These are phyloP conservation scores for Silene latifolia DNA, from an alignment of 148 eudicot species.

Conservation along the genomic window DNA sequence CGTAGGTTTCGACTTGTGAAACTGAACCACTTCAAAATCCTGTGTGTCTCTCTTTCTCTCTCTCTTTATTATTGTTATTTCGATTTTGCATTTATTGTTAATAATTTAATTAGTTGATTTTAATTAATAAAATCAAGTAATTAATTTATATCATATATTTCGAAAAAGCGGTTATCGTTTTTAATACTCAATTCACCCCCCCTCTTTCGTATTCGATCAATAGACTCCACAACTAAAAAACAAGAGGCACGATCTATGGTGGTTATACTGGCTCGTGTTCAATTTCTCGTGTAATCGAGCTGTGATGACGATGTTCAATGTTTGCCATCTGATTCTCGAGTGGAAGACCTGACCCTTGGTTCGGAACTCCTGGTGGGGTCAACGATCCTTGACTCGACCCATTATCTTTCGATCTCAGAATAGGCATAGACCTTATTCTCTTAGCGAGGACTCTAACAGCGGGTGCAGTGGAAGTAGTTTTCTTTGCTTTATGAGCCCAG, in stretches of 20 bases:
- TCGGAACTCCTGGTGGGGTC: background rate
- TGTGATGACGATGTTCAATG: background rate
- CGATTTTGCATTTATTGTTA: no score
- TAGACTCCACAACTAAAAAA: no score
- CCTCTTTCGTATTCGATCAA: no score
- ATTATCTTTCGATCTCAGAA: conserved; percentile 8
- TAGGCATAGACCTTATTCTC: conserved; percentile 22
- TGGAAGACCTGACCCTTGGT: background rate
- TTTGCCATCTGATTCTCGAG: background rate
- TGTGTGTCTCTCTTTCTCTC: no score
- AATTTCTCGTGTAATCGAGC: conserved; percentile 9
- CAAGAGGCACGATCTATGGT: background rate
- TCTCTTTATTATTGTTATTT: no score
- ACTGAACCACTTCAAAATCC: no score
- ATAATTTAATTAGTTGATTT: no score
- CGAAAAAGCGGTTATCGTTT: no score
- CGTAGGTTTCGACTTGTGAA: no score
- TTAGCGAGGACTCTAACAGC: background rate
- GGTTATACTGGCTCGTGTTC: conserved; percentile 1
- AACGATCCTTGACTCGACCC: background rate
- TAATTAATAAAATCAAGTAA: no score
- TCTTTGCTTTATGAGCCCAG: conserved; percentile 34
- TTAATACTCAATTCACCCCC: no score
- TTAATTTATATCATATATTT: no score
- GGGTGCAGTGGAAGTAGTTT: background rate